These are phyloP conservation scores for Aspergillus brunneoviolaceus DNA, from an alignment of 2,329 filamentous ascomycete species.

Conservation along the genomic window DNA sequence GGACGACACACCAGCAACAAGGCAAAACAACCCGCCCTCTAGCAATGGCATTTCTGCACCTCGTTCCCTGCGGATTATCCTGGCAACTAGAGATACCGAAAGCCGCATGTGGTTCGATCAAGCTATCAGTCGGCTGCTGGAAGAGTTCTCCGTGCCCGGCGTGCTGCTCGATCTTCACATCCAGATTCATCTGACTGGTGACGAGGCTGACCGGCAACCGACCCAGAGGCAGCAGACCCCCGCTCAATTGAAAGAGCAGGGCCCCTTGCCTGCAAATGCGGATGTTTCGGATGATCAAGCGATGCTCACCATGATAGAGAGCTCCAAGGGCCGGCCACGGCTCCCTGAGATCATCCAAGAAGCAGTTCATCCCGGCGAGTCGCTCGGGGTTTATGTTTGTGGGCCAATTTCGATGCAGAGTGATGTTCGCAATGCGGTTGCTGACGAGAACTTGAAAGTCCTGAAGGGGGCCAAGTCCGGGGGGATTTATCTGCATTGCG, in stretches of 20 bases:
- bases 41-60: no score
- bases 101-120: constrained; percentile 17
- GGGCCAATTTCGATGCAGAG: constrained; percentile 48
- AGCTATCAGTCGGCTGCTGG: neutral
- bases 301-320: neutral
- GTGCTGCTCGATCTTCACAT: neutral
- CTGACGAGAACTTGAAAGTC: constrained; percentile 14
- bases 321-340: constrained; percentile 5
- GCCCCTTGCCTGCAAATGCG: neutral
- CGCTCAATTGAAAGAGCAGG: neutral
- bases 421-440: constrained; percentile 49
- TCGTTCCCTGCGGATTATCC: constrained; percentile 8
- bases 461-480: no score
- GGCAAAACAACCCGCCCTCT: no score
- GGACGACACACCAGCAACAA: no score
- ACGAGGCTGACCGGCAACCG: neutral
- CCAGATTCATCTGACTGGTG: neutral
- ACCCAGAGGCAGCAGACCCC: neutral
- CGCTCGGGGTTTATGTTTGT: constrained; percentile 39
- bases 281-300: neutral
- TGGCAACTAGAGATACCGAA: constrained; percentile 9
- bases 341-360: constrained; percentile 3
- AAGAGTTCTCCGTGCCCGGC: neutral
- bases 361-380: constrained; percentile 13
- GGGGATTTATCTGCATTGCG: no score